Base-by-base conservation (phyloP, 768 basidiomycete species). In the Pulveroboletus sp. region DNA sequence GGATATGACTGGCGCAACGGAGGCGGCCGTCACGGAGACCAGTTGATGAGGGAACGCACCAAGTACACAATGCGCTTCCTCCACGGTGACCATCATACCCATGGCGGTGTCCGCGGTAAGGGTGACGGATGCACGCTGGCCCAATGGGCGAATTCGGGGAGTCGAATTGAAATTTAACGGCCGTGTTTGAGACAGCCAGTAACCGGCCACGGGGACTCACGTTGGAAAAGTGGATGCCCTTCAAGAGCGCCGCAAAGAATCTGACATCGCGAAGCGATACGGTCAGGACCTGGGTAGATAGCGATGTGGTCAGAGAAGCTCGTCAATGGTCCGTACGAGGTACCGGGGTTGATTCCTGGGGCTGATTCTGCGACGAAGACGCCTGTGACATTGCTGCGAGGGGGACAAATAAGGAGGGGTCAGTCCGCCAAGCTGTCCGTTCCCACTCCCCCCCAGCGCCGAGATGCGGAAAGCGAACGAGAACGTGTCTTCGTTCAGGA, bases 191-290 rank as follows among this genome's bases (percentile, higher is more conserved):
- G 8, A 24, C 39, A 30, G 27, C 18, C 30, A 30, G 40, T 39
- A 8, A 46, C 33, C 32, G 36, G 40, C 45, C 43, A 28, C 12
- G 27, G 21, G 44, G 35, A 65, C 84, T 70, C 67, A 93, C 93
- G 60, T 85, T 85, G 31, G 76, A 73, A 65, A 96, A 87, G 59
- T 80, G 86, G 44, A 96, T 83, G 8, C 91, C 89, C 54, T 89
- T 81, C 24, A 97, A 73, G 17, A 96, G 73, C 15, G 83, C 73
- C 8, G 85, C 74, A 47, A 96, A 82, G 59, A 88, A 86, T 46
- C 90, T 80, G 42, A 96, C 82, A 69, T 95, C 93, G 57, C 85
- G 79, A 0, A 86, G 77, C 37, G 85, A 86, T 6, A 85, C 83
- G 46, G 75, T 78, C 38, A 91, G 71, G n/a, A 89, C 77, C 75